These are phyloP conservation scores for Rhizomucor pusillus DNA, from an alignment of 371 early-diverging fungal species.

Conservation along the genomic window DNA sequence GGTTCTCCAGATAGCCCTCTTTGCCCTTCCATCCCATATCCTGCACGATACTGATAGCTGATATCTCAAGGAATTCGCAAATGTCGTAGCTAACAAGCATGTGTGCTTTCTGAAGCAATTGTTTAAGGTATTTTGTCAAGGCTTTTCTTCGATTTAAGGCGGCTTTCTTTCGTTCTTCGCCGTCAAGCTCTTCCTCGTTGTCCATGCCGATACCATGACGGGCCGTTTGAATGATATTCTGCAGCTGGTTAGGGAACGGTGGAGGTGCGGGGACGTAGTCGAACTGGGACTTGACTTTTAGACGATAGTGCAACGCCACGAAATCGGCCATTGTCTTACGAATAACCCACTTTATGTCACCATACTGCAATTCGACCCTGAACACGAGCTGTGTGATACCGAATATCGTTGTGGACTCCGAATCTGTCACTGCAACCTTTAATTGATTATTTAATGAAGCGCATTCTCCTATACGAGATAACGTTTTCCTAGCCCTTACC, in stretches of 20 bases:
- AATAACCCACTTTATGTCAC: slow-evolving; percentile 79
- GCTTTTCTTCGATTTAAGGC: slow-evolving; percentile 59
- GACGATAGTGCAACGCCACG: slow-evolving; percentile 59
- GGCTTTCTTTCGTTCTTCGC: slow-evolving; percentile 26
- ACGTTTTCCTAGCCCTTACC: slow-evolving; percentile 18
- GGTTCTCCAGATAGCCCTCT: slow-evolving; percentile 71
- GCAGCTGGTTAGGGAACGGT: slow-evolving; percentile 43
- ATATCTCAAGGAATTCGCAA: slow-evolving; percentile 79
- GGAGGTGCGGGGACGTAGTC: slow-evolving; percentile 34
- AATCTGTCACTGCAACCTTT: slow-evolving; percentile 56
- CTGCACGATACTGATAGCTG: slow-evolving; percentile 67
- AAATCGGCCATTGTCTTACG: slow-evolving; percentile 69
- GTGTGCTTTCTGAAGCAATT: slow-evolving; percentile 55
- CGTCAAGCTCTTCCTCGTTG: slow-evolving; percentile 13
- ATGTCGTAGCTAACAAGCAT: slow-evolving; percentile 66
- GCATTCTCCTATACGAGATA: background rate
- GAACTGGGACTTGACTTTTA: slow-evolving; percentile 45
- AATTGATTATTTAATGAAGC: background rate
- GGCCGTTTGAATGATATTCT: slow-evolving; percentile 39
- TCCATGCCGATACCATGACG: slow-evolving; percentile 20
- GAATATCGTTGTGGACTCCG: slow-evolving; percentile 35
- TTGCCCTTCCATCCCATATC: slow-evolving; percentile 88
- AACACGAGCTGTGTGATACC: slow-evolving; percentile 48
- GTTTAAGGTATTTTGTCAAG: slow-evolving; percentile 63
- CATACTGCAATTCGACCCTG: slow-evolving; percentile 78